phyloP scores from a whole-genome alignment of 202 grass and related monocot species.

The Elaeis oleifera region DNA sequence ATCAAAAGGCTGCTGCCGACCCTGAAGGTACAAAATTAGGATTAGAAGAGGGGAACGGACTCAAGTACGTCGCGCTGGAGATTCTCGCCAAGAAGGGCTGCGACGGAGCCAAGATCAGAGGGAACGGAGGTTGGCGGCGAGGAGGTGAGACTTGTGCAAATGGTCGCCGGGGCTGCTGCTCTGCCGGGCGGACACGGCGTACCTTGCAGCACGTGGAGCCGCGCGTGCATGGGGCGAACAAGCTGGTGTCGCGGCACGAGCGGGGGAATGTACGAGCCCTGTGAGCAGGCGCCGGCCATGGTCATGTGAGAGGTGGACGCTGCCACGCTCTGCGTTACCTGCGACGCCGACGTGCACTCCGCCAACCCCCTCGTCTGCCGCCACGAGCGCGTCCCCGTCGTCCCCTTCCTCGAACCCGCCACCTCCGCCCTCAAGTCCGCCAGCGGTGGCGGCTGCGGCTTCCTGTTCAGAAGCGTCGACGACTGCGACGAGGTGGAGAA shows the following conservation, averaged over 20 bases:
- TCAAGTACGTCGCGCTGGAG: too few relatives aligned
- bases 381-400: neutral
- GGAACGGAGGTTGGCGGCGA: neutral
- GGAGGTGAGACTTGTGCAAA: neutral
- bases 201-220: neutral
- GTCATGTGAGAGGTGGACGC: conserved; percentile 12
- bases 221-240: neutral
- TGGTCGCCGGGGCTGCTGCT: neutral
- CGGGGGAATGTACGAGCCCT: neutral
- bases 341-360: conserved; percentile 13
- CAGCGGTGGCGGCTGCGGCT: too few relatives aligned
- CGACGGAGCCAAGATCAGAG: too few relatives aligned
- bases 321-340: neutral
- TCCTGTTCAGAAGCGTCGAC: too few relatives aligned
- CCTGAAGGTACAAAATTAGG: too few relatives aligned
- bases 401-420: conserved; percentile 9
- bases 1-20: too few relatives aligned
- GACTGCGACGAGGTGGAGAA: too few relatives aligned
- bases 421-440: neutral
- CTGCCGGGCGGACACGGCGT: neutral
- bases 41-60: too few relatives aligned
- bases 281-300: neutral
- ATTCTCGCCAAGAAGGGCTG: too few relatives aligned
- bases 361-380: conserved; percentile 11
- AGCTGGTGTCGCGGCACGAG: neutral